phyloP scores from a whole-genome alignment of 2,329 filamentous ascomycete species.

The Xylaria sp. region DNA sequence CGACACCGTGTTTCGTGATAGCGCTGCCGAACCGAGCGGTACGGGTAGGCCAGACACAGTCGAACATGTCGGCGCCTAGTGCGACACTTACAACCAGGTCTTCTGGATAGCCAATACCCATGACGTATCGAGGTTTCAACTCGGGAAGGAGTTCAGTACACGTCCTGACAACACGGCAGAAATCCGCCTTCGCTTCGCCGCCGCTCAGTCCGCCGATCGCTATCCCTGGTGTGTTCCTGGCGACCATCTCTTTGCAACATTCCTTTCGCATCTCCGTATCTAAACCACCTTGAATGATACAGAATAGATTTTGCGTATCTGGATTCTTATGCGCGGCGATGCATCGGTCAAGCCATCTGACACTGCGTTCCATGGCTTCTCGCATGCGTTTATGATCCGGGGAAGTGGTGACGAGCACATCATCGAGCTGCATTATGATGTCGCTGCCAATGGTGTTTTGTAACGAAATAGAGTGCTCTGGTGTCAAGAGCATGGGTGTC shows the following conservation, averaged over 20 bases:
- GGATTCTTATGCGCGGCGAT: conserved; percentile 89
- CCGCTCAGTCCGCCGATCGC: conserved; percentile 95
- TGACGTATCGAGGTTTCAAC: conserved; percentile 96
- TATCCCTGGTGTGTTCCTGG: conserved; percentile 91
- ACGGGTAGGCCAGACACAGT: conserved; percentile 97
- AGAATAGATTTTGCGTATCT: conserved; percentile 90
- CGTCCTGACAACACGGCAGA: conserved; percentile 87
- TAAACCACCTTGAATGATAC: conserved; percentile 96
- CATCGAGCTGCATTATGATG: conserved; percentile 99
- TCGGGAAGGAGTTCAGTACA: conserved; percentile 88
- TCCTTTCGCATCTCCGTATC: conserved; percentile 85
- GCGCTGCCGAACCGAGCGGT: conserved; percentile 97
- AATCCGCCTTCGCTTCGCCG: conserved; percentile 92
- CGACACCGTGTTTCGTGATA: conserved; percentile 80
- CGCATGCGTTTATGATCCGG: conserved; percentile 88
- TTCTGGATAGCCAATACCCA: conserved; percentile 98
- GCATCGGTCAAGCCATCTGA: conserved; percentile 96
- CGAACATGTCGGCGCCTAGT: conserved; percentile 98
- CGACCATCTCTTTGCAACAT: conserved; percentile 89
- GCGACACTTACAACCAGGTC: conserved; percentile 94
- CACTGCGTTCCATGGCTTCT: conserved; percentile 92
- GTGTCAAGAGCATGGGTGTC: conserved; percentile 93
- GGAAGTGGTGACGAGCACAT: conserved; percentile 95
- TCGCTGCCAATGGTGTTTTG: conserved; percentile 98
- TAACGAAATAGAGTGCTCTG: conserved; percentile 94